These are phyloP conservation scores for Aureobasidium namibiae DNA, from an alignment of 2,329 filamentous ascomycete genomes.

Conservation along the genomic window DNA sequence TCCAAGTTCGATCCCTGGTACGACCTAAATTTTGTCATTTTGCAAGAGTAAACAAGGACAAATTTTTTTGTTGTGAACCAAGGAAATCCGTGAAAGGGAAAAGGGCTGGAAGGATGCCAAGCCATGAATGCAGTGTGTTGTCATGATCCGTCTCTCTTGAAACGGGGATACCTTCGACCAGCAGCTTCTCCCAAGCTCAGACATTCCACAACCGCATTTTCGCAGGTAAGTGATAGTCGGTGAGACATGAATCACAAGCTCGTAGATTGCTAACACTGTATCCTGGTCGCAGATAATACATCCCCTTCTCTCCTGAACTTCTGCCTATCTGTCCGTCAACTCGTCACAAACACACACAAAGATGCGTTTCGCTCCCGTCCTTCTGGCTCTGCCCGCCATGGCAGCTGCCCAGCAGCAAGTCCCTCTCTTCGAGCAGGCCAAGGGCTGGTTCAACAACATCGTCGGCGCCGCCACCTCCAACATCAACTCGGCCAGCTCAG, in stretches of 20 bases:
- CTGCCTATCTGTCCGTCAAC: not conserved
- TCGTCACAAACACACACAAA: slow-evolving; percentile 2
- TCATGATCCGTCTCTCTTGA: not conserved
- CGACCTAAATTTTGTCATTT: not conserved
- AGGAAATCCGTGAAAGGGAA: not conserved
- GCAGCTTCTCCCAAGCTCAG: not conserved
- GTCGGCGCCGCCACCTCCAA: slow-evolving; percentile 46
- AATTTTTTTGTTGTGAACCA: not conserved
- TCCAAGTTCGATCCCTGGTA: slow-evolving; percentile 13
- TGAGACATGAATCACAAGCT: not conserved
- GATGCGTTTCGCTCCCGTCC: slow-evolving; percentile 47
- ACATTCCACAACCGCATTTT: not conserved
- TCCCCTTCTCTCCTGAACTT: not conserved
- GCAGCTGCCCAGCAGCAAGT: slow-evolving; percentile 49
- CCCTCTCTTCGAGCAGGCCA: slow-evolving; percentile 54
- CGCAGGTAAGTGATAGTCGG: slow-evolving; percentile 2
- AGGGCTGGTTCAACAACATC: slow-evolving; percentile 46
- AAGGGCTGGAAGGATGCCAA: not conserved
- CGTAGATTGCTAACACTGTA: not conserved
- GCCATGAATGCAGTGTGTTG: not conserved
- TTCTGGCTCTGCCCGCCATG: slow-evolving; percentile 45
- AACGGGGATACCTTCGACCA: not conserved
- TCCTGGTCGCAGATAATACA: not conserved
- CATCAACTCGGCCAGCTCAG: slow-evolving; percentile 32
- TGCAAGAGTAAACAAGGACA: not conserved